Evolutionary conservation across 495 filamentous ascomycete species (phyloP).

Genomic region (Trichoderma gamsii): DNA sequence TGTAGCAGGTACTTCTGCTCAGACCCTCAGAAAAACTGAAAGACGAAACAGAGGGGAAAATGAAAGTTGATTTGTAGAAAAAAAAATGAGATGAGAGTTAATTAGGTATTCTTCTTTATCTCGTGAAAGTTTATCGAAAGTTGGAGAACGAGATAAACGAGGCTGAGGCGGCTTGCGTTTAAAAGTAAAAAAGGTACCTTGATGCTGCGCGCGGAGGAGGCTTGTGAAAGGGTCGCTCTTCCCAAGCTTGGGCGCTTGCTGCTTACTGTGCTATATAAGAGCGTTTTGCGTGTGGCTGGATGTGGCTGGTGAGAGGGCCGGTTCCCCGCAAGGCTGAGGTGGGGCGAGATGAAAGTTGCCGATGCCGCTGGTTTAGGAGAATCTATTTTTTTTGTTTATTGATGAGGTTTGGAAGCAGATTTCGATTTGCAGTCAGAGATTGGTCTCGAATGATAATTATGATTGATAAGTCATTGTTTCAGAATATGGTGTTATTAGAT

Average conservation of each 20-base stretch:
- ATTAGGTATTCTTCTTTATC: no score
- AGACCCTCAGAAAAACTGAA: no score
- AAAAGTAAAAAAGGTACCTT: neutral
- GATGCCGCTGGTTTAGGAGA: neutral
- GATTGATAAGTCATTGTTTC: no score
- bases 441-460: no score
- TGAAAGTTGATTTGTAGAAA: no score
- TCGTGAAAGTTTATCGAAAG: neutral
- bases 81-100: no score
- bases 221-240: neutral
- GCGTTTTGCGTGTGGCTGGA: neutral
- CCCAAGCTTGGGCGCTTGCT: neutral
- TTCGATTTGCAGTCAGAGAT: no score
- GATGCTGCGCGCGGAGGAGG: neutral
- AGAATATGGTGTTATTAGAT: no score
- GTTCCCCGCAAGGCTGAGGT: slow-evolving; percentile 4
- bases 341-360: neutral
- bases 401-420: no score
- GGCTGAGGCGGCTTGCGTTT: neutral
- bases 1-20: neutral
- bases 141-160: neutral
- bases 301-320: neutral
- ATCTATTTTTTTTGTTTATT: no score
- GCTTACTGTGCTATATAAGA: neutral
- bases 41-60: neutral